Evolutionary conservation across 805 yeast species (phyloP).

Genomic region (Torulaspora microellipsoides): DNA sequence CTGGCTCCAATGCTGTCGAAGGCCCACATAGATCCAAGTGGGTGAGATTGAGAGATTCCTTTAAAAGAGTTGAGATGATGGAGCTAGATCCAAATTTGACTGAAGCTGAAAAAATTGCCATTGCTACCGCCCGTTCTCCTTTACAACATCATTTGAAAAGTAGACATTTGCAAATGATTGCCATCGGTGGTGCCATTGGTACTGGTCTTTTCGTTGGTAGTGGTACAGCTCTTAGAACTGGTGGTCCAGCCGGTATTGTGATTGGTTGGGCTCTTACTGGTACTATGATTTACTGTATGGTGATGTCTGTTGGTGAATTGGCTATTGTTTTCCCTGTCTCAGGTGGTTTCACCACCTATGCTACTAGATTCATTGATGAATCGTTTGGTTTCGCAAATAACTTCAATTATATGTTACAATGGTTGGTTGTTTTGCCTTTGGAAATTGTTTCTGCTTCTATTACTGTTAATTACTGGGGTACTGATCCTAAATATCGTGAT

Average conservation of each 20-base stretch:
- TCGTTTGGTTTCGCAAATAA: slow-evolving; percentile 63
- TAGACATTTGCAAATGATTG: slow-evolving; percentile 60
- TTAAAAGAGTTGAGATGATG: slow-evolving; percentile 38
- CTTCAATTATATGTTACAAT: slow-evolving; percentile 51
- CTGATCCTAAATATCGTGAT: slow-evolving; percentile 43
- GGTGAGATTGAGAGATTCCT: slow-evolving; percentile 46
- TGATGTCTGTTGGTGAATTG: slow-evolving; percentile 59
- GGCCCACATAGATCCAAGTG: slow-evolving; percentile 28
- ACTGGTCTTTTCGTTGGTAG: slow-evolving; percentile 74
- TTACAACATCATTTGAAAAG: slow-evolving; percentile 49
- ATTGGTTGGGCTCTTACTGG: slow-evolving; percentile 54
- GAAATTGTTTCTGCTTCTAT: slow-evolving; percentile 52
- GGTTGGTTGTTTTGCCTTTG: slow-evolving; percentile 48
- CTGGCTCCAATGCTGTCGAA: slow-evolving; percentile 1
- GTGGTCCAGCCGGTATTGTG: slow-evolving; percentile 63
- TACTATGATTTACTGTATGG: slow-evolving; percentile 51
- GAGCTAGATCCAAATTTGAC: slow-evolving; percentile 39
- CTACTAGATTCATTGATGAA: slow-evolving; percentile 54
- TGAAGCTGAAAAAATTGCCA: slow-evolving; percentile 44
- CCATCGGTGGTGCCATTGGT: slow-evolving; percentile 70
- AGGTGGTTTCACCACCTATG: slow-evolving; percentile 61
- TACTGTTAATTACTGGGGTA: slow-evolving; percentile 49
- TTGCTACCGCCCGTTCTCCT: slow-evolving; percentile 49
- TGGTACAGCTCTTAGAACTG: slow-evolving; percentile 55
- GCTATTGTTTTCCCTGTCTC: slow-evolving; percentile 58